These are phyloP conservation scores for Apiospora malaysiana DNA, from an alignment of 2,329 filamentous ascomycete genomes.

Conservation along the genomic window DNA sequence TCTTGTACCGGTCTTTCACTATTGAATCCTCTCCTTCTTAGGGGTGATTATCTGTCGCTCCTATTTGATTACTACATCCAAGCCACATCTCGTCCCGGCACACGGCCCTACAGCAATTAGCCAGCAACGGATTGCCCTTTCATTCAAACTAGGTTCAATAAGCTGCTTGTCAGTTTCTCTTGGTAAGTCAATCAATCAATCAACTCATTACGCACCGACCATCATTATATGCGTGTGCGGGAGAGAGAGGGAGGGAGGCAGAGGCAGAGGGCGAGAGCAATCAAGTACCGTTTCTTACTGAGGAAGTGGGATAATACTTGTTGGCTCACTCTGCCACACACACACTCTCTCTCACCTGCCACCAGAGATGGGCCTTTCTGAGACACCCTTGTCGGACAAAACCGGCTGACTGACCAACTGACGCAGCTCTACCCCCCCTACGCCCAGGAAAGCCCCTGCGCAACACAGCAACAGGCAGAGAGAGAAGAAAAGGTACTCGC, in stretches of 20 bases:
- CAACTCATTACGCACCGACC: conserved; percentile 15
- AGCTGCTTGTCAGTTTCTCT: conserved; percentile 8
- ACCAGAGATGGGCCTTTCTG: conserved; percentile 8
- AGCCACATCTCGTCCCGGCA: conserved; percentile 11
- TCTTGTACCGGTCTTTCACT: neutral
- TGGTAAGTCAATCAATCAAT: conserved; percentile 17
- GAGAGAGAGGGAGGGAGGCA: neutral
- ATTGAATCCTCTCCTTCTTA: neutral
- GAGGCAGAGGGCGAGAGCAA: neutral
- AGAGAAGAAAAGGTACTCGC: neutral
- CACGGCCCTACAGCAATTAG: conserved; percentile 6
- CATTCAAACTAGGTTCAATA: conserved; percentile 18
- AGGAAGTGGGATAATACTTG: conserved; percentile 13
- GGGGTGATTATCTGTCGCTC: conserved; percentile 3
- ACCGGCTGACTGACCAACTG: conserved; percentile 20
- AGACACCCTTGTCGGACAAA: conserved; percentile 20
- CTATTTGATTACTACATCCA: neutral
- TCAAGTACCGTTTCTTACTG: conserved; percentile 14
- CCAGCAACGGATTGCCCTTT: neutral
- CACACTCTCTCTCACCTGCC: conserved; percentile 5
- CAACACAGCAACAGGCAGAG: neutral
- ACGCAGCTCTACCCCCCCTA: conserved; percentile 13
- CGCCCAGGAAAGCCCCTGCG: conserved; percentile 18
- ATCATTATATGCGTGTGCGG: neutral
- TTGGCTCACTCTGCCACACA: neutral